Evolutionary conservation across 164 flowering plant species (phyloP).

Genomic region (Umbellularia californica): DNA sequence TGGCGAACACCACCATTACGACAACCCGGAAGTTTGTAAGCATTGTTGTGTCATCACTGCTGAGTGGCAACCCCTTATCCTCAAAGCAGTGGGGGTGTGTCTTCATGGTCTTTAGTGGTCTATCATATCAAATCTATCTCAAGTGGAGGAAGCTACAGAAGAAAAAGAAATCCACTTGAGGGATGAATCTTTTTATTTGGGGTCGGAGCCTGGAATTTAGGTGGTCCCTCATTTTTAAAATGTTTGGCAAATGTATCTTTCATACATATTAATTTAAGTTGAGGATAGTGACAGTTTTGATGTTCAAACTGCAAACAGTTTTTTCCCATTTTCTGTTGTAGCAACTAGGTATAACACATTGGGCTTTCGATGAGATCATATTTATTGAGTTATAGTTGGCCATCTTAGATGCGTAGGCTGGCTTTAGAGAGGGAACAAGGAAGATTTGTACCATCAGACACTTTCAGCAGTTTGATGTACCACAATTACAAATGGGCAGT

Average conservation of each 20-base stretch:
- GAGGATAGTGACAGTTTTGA: conserved; percentile 13
- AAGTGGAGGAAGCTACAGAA: conserved; percentile 86
- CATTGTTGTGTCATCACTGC: conserved; percentile 87
- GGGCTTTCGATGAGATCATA: no score
- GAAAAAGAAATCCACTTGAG: conserved; percentile 55
- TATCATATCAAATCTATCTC: conserved; percentile 88
- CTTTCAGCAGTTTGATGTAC: no score
- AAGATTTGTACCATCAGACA: no score
- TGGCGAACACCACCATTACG: conserved; percentile 96
- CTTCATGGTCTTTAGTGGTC: conserved; percentile 83
- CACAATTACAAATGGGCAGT: no score
- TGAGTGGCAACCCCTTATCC: conserved; percentile 95
- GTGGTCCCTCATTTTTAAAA: background rate
- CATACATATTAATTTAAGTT: background rate
- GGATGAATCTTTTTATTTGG: conserved; percentile 2
- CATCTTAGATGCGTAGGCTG: no score
- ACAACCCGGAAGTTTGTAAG: conserved; percentile 97
- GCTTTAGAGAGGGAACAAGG: no score
- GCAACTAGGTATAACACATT: no score
- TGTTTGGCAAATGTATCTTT: background rate
- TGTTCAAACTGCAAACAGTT: background rate
- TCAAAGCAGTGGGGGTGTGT: conserved; percentile 89
- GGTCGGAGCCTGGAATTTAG: conserved; percentile 11
- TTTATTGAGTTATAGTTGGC: no score
- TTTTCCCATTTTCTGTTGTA: background rate